phyloP scores from a whole-genome alignment of 2,329 filamentous ascomycete genomes.

The Scopulariopsis brevicaulis region DNA sequence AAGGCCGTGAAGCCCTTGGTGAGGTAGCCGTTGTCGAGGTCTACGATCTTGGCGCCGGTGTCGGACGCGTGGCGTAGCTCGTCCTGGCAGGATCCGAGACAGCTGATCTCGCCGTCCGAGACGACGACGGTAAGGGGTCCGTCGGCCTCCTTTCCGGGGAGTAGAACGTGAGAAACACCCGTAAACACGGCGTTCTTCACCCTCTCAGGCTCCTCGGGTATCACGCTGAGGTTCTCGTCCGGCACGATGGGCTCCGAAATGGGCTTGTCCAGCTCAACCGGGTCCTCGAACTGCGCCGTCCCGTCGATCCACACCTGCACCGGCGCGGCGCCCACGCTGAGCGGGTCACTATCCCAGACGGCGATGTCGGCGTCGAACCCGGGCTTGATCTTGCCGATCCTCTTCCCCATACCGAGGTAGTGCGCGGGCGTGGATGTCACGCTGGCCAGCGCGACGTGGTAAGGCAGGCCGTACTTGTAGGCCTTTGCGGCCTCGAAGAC shows the following conservation, averaged over 20 bases:
- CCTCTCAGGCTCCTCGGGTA: slow-evolving; percentile 26
- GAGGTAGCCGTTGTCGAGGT: slow-evolving; percentile 47
- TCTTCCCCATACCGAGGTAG: slow-evolving; percentile 42
- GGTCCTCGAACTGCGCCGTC: slow-evolving; percentile 40
- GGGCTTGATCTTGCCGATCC: slow-evolving; percentile 49
- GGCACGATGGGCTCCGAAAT: slow-evolving; percentile 23
- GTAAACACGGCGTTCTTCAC: slow-evolving; percentile 38
- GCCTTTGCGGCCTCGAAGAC: slow-evolving; percentile 53
- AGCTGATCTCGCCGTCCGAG: slow-evolving; percentile 39
- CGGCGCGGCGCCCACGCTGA: slow-evolving; percentile 46
- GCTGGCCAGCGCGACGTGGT: slow-evolving; percentile 44
- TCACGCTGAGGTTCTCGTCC: slow-evolving; percentile 24
- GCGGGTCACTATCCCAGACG: slow-evolving; percentile 51
- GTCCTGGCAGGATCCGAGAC: slow-evolving; percentile 38
- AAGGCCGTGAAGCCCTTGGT: slow-evolving; percentile 49
- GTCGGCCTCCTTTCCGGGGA: slow-evolving; percentile 7
- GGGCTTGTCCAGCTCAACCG: slow-evolving; percentile 42
- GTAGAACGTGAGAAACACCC: slow-evolving; percentile 29
- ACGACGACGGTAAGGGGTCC: slow-evolving; percentile 37
- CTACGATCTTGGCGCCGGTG: not conserved
- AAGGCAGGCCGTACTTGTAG: slow-evolving; percentile 48
- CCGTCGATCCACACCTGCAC: slow-evolving; percentile 56
- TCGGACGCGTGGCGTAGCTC: slow-evolving; percentile 21
- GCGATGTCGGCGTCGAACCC: slow-evolving; percentile 51
- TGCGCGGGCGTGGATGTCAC: slow-evolving; percentile 49